These are phyloP conservation scores for Ampelomyces quisqualis DNA, from an alignment of 2,329 filamentous ascomycete species.

Conservation along the genomic window DNA sequence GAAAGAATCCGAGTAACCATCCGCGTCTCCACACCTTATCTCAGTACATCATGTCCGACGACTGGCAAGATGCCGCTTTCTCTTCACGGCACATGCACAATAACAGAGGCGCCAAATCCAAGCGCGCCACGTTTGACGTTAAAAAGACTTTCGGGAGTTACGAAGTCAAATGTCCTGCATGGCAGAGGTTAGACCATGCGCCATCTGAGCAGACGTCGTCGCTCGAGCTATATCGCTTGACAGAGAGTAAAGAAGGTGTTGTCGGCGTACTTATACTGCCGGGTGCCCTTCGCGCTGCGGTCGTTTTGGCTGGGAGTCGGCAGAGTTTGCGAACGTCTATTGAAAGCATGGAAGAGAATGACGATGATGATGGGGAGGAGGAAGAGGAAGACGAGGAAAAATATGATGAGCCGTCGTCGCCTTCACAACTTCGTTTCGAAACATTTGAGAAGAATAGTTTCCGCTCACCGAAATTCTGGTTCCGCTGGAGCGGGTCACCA, in stretches of 20 bases:
- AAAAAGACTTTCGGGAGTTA: slow-evolving; percentile 28
- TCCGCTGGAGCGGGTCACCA: slow-evolving; percentile 23
- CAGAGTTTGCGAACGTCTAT: slow-evolving; percentile 12
- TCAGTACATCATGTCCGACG: slow-evolving; percentile 13
- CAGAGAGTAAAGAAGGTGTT: slow-evolving; percentile 21
- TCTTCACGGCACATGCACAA: slow-evolving; percentile 30
- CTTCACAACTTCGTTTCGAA: slow-evolving; percentile 13
- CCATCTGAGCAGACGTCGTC: slow-evolving; percentile 8
- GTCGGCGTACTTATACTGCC: slow-evolving; percentile 21
- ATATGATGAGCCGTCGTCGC: neutral
- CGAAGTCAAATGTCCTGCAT: slow-evolving; percentile 22
- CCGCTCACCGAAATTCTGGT: slow-evolving; percentile 30
- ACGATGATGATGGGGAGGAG: slow-evolving; percentile 5
- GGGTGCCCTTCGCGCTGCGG: slow-evolving; percentile 12
- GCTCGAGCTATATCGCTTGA: slow-evolving; percentile 24
- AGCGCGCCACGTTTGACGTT: slow-evolving; percentile 21
- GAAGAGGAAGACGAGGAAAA: slow-evolving; percentile 6
- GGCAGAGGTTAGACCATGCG: slow-evolving; percentile 12
- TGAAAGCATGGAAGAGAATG: slow-evolving; percentile 6
- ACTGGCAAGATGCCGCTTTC: slow-evolving; percentile 30
- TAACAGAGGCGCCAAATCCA: slow-evolving; percentile 13
- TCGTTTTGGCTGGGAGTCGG: slow-evolving; percentile 24
- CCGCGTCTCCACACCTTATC: neutral
- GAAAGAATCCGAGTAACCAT: no score
- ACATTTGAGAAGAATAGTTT: slow-evolving; percentile 32